Evolutionary conservation across 352 stramenopile genomes (phyloP).

Genomic region (Peronospora farinosa): DNA sequence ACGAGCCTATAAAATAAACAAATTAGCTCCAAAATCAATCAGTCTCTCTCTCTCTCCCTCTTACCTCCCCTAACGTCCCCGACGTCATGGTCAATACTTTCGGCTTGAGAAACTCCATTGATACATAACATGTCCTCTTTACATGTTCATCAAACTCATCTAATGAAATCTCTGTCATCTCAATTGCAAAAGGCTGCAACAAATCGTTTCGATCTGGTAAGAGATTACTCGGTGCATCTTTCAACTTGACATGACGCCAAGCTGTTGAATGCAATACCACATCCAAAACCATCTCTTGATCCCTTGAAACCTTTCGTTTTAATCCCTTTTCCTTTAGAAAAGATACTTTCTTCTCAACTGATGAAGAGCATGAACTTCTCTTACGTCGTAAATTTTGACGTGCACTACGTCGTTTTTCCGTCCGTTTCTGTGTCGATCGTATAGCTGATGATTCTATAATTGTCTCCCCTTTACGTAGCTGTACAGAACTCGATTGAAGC

Average conservation of each 20-base stretch:
- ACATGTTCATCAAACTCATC: conserved; percentile 35
- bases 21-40: neutral
- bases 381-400: conserved; percentile 42
- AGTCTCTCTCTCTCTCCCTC: conserved; percentile 3
- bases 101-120: conserved; percentile 10
- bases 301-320: conserved; percentile 19
- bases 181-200: conserved; percentile 27
- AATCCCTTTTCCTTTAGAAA: neutral
- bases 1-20: neutral
- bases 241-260: conserved; percentile 47
- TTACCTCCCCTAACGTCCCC: conserved; percentile 21
- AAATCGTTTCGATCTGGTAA: conserved; percentile 26
- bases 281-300: conserved; percentile 40
- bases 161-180: conserved; percentile 33
- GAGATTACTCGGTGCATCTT: conserved; percentile 34
- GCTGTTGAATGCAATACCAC: conserved; percentile 52
- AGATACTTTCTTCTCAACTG: conserved; percentile 22
- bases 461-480: conserved; percentile 43
- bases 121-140: conserved; percentile 28
- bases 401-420: conserved; percentile 41
- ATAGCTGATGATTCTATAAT: conserved; percentile 13
- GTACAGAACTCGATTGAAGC: conserved; percentile 1
- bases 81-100: conserved; percentile 23
- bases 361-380: conserved; percentile 43
- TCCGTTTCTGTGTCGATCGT: conserved; percentile 40